phyloP scores from a whole-genome alignment of 2,329 filamentous ascomycete genomes.

The Penicillium sp. region DNA sequence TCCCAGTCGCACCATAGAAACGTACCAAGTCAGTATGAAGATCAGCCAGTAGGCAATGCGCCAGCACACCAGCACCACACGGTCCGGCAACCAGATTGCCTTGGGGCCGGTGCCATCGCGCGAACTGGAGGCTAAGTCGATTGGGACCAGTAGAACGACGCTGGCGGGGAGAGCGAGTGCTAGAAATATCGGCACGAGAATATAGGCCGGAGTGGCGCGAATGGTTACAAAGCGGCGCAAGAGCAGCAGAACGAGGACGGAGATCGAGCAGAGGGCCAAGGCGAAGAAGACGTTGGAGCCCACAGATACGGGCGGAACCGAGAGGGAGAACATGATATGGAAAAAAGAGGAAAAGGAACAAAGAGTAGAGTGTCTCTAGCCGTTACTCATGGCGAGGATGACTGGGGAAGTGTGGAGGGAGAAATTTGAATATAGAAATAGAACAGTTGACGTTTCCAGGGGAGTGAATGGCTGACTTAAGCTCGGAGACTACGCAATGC shows the following conservation, averaged over 20 bases:
- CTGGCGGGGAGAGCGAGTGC: slow-evolving; percentile 89
- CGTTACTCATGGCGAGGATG: slow-evolving; percentile 16
- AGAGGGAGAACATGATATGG: slow-evolving; percentile 27
- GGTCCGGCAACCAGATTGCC: slow-evolving; percentile 80
- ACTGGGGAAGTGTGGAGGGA: slow-evolving; percentile 7
- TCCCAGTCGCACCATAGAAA: slow-evolving; percentile 1
- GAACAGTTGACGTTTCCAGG: slow-evolving; percentile 22
- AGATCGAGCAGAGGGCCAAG: slow-evolving; percentile 67
- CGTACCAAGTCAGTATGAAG: slow-evolving; percentile 86
- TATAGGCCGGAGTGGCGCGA: slow-evolving; percentile 81
- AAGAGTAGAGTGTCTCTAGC: slow-evolving; percentile 4
- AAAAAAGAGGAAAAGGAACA: background rate
- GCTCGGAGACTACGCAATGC: slow-evolving; percentile 8
- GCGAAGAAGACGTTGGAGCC: slow-evolving; percentile 75
- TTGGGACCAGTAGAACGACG: slow-evolving; percentile 86
- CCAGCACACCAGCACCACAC: slow-evolving; percentile 80
- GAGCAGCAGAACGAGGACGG: slow-evolving; percentile 71
- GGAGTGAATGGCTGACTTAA: slow-evolving; percentile 22
- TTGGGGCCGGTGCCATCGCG: slow-evolving; percentile 65
- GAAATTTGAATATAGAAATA: slow-evolving; percentile 8
- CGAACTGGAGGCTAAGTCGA: slow-evolving; percentile 86
- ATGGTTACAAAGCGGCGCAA: slow-evolving; percentile 86
- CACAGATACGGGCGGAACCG: slow-evolving; percentile 50
- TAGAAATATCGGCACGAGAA: slow-evolving; percentile 88
- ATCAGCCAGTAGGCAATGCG: slow-evolving; percentile 96